phyloP scores from a whole-genome alignment of 2,329 filamentous ascomycete species.

The Phialophora macrospora region DNA sequence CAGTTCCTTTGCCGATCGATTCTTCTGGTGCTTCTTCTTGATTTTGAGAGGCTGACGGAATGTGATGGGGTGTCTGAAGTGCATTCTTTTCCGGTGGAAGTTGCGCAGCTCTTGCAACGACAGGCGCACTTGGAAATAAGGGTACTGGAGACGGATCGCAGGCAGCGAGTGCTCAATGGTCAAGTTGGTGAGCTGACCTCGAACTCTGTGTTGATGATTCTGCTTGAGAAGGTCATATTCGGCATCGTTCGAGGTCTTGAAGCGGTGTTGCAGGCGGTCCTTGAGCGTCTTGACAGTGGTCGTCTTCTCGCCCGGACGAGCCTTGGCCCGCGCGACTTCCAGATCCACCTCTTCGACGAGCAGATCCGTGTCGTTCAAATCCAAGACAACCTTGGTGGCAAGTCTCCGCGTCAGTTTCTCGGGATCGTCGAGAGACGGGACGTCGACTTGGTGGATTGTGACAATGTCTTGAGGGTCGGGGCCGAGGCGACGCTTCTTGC shows the following conservation, averaged over 20 bases:
- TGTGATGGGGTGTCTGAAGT: constrained; percentile 69
- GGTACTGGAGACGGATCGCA: constrained; percentile 87
- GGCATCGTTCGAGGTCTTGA: constrained; percentile 95
- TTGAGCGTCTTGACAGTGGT: constrained; percentile 63
- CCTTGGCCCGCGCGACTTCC: constrained; percentile 60
- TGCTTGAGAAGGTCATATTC: constrained; percentile 95
- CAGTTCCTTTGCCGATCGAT: constrained; percentile 75
- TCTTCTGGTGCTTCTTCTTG: constrained; percentile 83
- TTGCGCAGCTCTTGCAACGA: constrained; percentile 73
- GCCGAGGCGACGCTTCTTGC: constrained; percentile 69
- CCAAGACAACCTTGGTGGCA: constrained; percentile 78
- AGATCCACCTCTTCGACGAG: constrained; percentile 78
- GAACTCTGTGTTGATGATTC: constrained; percentile 94
- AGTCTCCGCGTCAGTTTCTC: constrained; percentile 72
- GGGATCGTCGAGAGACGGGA: constrained; percentile 80
- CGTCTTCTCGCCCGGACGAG: constrained; percentile 44
- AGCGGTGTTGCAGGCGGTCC: constrained; percentile 72
- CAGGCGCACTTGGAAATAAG: constrained; percentile 90
- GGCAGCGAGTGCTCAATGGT: constrained; percentile 95
- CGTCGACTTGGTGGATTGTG: constrained; percentile 62
- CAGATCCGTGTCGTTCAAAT: constrained; percentile 85
- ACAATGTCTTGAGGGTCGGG: constrained; percentile 53
- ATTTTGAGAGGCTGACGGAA: constrained; percentile 71
- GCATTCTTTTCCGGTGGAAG: constrained; percentile 81
- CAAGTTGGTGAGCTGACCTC: constrained; percentile 86